Conservation (phyloP, 1,284 basidiomycete genomes). For the Tilletia horrida region DNA sequence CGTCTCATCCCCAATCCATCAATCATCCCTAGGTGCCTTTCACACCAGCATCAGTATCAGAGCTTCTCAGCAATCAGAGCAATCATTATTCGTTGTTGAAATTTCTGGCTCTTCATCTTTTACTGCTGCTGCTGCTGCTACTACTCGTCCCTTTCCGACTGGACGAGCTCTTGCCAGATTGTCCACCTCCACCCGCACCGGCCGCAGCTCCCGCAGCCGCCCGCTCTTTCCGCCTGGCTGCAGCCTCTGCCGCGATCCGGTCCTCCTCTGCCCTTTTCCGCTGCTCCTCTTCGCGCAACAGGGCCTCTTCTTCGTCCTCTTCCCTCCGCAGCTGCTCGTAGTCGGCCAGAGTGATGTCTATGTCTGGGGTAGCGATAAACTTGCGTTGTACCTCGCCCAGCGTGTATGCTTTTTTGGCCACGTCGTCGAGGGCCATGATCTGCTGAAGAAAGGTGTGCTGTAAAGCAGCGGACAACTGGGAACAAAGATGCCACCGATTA, state of each 20-base stretch:
- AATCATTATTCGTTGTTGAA: too few relatives aligned
- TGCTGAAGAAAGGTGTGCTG: conserved; percentile 86
- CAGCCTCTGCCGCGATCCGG: not conserved
- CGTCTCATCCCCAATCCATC: too few relatives aligned
- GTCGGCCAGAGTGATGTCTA: conserved; percentile 72
- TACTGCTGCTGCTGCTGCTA: not conserved
- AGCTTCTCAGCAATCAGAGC: too few relatives aligned
- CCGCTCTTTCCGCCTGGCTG: conserved; percentile 7
- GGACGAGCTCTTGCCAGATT: too few relatives aligned
- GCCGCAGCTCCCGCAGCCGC: conserved; percentile 4
- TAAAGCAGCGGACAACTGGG: not conserved
- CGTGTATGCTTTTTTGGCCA: conserved; percentile 65
- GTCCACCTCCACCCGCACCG: not conserved
- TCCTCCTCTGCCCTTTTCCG: conserved; percentile 1
- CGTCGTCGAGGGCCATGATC: conserved; percentile 70
- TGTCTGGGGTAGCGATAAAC: conserved; percentile 79
- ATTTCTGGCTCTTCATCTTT: too few relatives aligned
- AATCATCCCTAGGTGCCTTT: too few relatives aligned
- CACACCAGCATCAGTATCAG: too few relatives aligned
- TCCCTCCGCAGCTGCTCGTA: conserved; percentile 17
- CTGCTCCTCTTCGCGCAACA: not conserved
- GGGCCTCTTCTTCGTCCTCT: not conserved
- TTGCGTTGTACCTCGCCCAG: conserved; percentile 81
- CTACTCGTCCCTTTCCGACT: not conserved
- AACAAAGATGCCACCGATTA: not conserved